Evolutionary conservation across 306 rosid species (phyloP).

Genomic region (Vigna radiata): DNA sequence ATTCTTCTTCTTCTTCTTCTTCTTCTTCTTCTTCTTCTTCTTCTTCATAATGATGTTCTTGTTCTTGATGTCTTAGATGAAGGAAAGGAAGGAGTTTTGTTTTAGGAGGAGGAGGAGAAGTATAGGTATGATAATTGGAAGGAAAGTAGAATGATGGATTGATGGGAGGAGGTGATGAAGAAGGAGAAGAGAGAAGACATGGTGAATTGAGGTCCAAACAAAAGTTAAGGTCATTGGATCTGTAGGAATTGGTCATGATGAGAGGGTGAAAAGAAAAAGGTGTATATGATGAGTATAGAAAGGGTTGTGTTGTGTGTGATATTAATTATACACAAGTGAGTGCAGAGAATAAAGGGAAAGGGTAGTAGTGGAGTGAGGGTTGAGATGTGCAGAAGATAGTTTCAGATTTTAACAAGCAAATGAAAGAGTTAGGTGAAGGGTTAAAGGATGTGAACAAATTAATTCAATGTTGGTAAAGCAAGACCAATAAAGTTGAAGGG

Average conservation of each 20-base stretch:
- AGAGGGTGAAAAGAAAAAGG: slow-evolving; percentile 34
- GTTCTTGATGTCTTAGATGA: slow-evolving; percentile 43
- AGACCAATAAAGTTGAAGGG: slow-evolving; percentile 55
- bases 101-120: slow-evolving; percentile 55
- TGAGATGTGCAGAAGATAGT: slow-evolving; percentile 48
- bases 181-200: slow-evolving; percentile 43
- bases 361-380: slow-evolving; percentile 40
- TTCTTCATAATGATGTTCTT: too few relatives aligned
- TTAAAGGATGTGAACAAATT: slow-evolving; percentile 47
- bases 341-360: slow-evolving; percentile 37
- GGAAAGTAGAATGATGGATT: slow-evolving; percentile 50
- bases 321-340: slow-evolving; percentile 34
- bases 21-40: too few relatives aligned
- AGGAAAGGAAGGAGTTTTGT: slow-evolving; percentile 77
- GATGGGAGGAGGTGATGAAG: slow-evolving; percentile 43
- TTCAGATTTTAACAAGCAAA: slow-evolving; percentile 44
- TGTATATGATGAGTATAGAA: slow-evolving; percentile 31
- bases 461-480: slow-evolving; percentile 63
- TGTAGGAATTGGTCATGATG: slow-evolving; percentile 74
- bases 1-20: slow-evolving; percentile 30
- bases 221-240: slow-evolving; percentile 55
- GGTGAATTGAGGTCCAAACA: slow-evolving; percentile 65
- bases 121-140: slow-evolving; percentile 30
- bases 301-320: slow-evolving; percentile 62
- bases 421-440: slow-evolving; percentile 42